phyloP scores from a whole-genome alignment of 768 basidiomycete genomes.

The Asterophora lycoperdoides region DNA sequence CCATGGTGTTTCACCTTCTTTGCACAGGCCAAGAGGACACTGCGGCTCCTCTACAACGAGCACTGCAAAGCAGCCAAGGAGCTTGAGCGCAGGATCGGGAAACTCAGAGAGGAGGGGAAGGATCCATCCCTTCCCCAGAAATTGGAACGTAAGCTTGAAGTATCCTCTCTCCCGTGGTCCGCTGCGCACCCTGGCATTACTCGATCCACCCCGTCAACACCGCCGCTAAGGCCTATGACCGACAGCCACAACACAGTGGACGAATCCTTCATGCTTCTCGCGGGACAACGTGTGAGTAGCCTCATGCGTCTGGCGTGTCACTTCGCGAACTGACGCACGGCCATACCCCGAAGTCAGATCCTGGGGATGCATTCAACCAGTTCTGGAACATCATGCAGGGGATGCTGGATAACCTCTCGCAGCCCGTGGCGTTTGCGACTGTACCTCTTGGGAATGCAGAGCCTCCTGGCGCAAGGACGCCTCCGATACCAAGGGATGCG shows the following conservation, averaged over 20 bases:
- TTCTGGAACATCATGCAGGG: slow-evolving; percentile 89
- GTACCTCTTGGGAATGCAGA: slow-evolving; percentile 59
- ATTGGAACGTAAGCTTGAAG: slow-evolving; percentile 24
- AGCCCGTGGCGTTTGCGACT: slow-evolving; percentile 80
- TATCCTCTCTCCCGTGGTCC: slow-evolving; percentile 24
- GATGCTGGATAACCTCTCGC: slow-evolving; percentile 81
- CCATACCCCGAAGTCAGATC: slow-evolving; percentile 53
- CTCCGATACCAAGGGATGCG: slow-evolving; percentile 36
- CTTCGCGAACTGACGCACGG: slow-evolving; percentile 1
- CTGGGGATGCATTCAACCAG: slow-evolving; percentile 82
- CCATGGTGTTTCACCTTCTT: slow-evolving; percentile 7
- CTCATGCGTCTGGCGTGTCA: slow-evolving; percentile 8
- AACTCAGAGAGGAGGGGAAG: slow-evolving; percentile 70
- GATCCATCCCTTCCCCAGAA: slow-evolving; percentile 75
- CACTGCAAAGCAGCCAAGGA: slow-evolving; percentile 70
- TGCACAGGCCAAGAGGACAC: slow-evolving; percentile 70
- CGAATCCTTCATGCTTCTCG: slow-evolving; percentile 84
- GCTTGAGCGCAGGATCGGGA: slow-evolving; percentile 64
- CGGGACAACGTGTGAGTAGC: slow-evolving; percentile 63
- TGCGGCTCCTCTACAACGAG: slow-evolving; percentile 71
- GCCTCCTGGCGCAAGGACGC: slow-evolving; percentile 21
- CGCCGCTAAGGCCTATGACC: slow-evolving; percentile 41
- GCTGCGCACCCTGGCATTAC: slow-evolving; percentile 28
- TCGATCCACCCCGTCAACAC: slow-evolving; percentile 44
- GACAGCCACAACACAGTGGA: slow-evolving; percentile 67